A percentile compares a stretch with the other conserved stretches of the same genome.
Evolutionary conservation across 352 stramenopile genomes (phyloP).

Genomic region (Blastocystis sp.): DNA sequence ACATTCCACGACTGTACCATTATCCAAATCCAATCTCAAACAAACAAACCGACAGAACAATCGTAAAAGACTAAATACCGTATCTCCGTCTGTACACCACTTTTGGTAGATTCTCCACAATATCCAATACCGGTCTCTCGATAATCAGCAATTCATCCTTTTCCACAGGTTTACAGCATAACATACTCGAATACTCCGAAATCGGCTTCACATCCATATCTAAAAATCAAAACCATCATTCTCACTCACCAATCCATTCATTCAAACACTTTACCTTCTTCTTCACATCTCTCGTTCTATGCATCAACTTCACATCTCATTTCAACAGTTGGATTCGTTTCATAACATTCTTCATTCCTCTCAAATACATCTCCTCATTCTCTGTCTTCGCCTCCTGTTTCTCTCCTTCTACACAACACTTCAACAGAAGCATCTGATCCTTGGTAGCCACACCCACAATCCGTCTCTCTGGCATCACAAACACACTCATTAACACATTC

Average conservation of each 20-base stretch:
- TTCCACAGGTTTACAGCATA: not conserved
- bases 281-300: not conserved
- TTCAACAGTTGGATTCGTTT: not conserved
- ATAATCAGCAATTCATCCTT: not conserved
- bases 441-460: not conserved
- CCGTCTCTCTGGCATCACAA: not conserved
- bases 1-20: constrained; percentile 54
- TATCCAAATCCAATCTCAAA: not conserved
- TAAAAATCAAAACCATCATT: not conserved
- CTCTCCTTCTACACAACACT: not conserved
- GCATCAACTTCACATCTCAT: not conserved
- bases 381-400: not conserved
- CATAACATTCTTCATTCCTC: not conserved
- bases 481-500: too few species aligned
- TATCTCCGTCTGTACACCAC: constrained; percentile 49
- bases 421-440: not conserved
- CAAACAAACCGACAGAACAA: not conserved
- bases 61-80: constrained; percentile 36
- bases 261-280: too few species aligned
- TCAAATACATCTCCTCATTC: not conserved
- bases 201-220: not conserved
- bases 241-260: not conserved
- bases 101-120: constrained; percentile 7
- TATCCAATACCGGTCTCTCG: constrained; percentile 7
- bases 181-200: not conserved